Base-by-base conservation (phyloP, 257 asterid genomes). In the Rauvolfia tetraphylla region DNA sequence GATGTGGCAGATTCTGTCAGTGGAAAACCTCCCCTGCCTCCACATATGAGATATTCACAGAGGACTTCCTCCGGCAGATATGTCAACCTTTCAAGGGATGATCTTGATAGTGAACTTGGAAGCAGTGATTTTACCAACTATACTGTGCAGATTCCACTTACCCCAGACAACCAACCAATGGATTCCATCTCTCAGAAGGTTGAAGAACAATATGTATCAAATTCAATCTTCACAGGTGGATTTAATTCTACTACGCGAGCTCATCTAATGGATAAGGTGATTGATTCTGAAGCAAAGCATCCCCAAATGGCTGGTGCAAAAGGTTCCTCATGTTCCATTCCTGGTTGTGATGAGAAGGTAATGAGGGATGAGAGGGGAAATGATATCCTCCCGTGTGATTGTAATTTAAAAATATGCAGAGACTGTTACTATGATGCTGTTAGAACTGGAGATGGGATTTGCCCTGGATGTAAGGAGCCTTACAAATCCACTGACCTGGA, bases 161-260 rank as follows among this genome's bases (percentile, higher is more conserved):
- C 99, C 13, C 99, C 99, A 10, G 99, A 95, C 82, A 90, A 95
- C 78, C 99, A 95, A 46, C 99, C 97, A 2, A 91, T 91, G 95
- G 83, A 74, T 53, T 84, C 93, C 0, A 87, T 91, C 72, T 88
- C 98, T 10, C 96, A 88, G 80, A 79, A 95, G 85, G 98, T 91
- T 5, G 98, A 93, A 84, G 98, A 93, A 79, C 97, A 89, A 75
- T 93, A 91, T 57, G 98, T 91, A 14, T 90, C 98, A 0, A 93
- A 84, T 79, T 93, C 98, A 46, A 69, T 94, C 81, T 94, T 94
- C 63, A 94, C 95, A 0, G 98, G 98, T 38, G 98, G 98, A 4
- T 92, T 77, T 66, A 90, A 94, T 79, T 88, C 92, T 38, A 91
- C 87, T 2, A 94, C 98, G 7, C 92, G 97, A 23, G 97, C 98